Percentiles rank a stretch among this genome's conserved stretches.
Conservation (phyloP, 352 stramenopile genomes). For the Phytophthora sojae region DNA sequence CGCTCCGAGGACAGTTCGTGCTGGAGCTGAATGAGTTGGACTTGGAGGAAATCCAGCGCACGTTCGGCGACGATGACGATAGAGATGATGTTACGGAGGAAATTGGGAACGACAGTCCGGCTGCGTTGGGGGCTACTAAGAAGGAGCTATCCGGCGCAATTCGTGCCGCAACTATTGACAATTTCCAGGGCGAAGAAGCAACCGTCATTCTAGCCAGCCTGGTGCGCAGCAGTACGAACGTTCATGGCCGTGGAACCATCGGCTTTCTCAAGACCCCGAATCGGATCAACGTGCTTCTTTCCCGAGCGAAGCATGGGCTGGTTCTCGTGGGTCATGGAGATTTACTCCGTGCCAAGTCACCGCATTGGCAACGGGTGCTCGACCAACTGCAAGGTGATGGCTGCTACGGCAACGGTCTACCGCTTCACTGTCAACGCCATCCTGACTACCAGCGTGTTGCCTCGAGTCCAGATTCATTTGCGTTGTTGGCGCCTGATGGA, state of each 20-base stretch:
- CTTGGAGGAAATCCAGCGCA: conserved; percentile 52
- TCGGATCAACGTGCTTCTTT: conserved; percentile 77
- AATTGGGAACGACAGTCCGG: conserved; percentile 6
- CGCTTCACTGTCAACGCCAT: conserved; percentile 52
- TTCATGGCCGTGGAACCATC: conserved; percentile 44
- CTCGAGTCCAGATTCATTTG: conserved; percentile 43
- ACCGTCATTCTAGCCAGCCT: conserved; percentile 70
- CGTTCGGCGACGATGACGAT: conserved; percentile 41
- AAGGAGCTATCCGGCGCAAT: conserved; percentile 43
- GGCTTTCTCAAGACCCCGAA: conserved; percentile 82
- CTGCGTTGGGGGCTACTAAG: conserved; percentile 31
- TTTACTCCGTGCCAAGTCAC: conserved; percentile 42
- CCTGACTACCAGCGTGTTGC: conserved; percentile 35
- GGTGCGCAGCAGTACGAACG: conserved; percentile 64
- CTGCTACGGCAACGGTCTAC: conserved; percentile 51
- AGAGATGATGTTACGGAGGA: conserved; percentile 35
- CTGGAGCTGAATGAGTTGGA: conserved; percentile 52
- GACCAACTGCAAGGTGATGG: conserved; percentile 54
- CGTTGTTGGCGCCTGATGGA: conserved; percentile 66
- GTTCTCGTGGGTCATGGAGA: conserved; percentile 67
- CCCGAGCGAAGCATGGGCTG: conserved; percentile 63
- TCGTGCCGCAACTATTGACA: conserved; percentile 66
- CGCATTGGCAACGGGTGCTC: conserved; percentile 66
- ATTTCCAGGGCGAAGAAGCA: conserved; percentile 84
- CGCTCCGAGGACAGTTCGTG: conserved; percentile 49